phyloP scores from a whole-genome alignment of 108 stramenopile species.

The Cylindrotheca closterium region DNA sequence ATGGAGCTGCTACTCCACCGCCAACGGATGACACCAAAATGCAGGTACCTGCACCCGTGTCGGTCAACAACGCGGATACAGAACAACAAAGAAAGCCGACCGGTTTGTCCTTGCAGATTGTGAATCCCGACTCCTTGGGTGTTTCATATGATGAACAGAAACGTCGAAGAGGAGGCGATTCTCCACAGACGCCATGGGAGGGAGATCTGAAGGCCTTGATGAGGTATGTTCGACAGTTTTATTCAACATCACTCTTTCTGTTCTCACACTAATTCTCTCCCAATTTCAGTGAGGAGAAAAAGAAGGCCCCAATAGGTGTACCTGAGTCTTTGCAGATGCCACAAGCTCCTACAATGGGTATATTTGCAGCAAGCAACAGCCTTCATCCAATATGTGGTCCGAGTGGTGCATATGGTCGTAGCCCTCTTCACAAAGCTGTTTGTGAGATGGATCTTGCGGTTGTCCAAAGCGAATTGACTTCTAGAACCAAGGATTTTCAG shows the following conservation, averaged over 20 bases:
- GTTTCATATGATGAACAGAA: conserved; percentile 30
- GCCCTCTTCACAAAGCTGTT: conserved; percentile 66
- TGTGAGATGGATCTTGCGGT: conserved; percentile 61
- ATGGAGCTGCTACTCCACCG: conserved; percentile 39
- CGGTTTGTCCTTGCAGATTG: conserved; percentile 74
- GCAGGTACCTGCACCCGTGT: conserved; percentile 8
- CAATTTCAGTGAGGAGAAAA: conserved; percentile 24
- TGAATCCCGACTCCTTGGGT: conserved; percentile 77
- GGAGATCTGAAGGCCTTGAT: conserved; percentile 77
- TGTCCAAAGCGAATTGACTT: conserved; percentile 38
- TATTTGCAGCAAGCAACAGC: background rate
- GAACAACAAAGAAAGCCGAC: conserved; percentile 14
- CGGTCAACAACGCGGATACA: background rate
- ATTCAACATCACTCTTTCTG: background rate
- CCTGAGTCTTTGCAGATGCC: conserved; percentile 5
- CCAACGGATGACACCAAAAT: conserved; percentile 15
- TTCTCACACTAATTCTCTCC: background rate
- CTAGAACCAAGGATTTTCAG: conserved; percentile 34
- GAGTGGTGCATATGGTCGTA: conserved; percentile 32
- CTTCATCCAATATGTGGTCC: conserved; percentile 42
- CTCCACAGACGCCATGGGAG: conserved; percentile 87
- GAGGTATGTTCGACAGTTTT: conserved; percentile 32
- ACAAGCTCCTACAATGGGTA: conserved; percentile 7
- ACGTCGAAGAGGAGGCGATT: conserved; percentile 46
- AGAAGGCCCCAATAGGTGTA: conserved; percentile 17